Evolutionary conservation across 495 filamentous ascomycete genomes (phyloP).

Genomic region (Podospora anserina): DNA sequence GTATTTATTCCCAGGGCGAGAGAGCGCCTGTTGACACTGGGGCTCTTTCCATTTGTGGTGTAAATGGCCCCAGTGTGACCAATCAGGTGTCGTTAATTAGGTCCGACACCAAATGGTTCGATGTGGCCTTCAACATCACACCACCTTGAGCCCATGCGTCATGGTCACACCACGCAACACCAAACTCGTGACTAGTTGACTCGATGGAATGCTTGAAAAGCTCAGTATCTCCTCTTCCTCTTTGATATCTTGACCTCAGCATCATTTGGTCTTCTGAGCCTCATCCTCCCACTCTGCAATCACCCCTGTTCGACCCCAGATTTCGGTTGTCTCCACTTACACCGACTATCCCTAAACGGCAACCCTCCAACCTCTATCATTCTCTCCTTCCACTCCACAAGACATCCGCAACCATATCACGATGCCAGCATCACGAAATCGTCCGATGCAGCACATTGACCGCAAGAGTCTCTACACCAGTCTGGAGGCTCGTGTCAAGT

Average conservation of each 20-base stretch:
- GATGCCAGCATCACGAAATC: constrained; percentile 29
- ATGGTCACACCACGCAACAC: constrained; percentile 16
- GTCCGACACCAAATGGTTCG: neutral
- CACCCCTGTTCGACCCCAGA: neutral
- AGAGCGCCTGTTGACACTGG: neutral
- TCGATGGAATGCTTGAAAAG: constrained; percentile 11
- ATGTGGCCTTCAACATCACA: constrained; percentile 11
- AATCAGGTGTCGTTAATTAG: neutral
- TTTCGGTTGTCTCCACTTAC: neutral
- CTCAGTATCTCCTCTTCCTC: neutral
- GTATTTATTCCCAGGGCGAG: neutral
- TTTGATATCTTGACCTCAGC: neutral
- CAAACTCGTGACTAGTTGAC: neutral
- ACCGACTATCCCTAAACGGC: neutral
- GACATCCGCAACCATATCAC: constrained; percentile 6
- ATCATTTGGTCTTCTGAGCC: constrained; percentile 5
- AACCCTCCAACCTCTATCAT: neutral
- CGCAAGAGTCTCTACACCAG: constrained; percentile 65
- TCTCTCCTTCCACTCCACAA: neutral
- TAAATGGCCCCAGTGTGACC: neutral
- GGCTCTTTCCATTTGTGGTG: constrained; percentile 1
- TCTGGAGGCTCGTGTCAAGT: constrained; percentile 63
- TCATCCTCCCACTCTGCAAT: neutral
- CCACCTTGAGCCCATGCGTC: constrained; percentile 14
- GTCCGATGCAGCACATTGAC: constrained; percentile 59